Evolutionary conservation across 2,329 filamentous ascomycete genomes (phyloP).

Genomic region (Aciculosporium take): DNA sequence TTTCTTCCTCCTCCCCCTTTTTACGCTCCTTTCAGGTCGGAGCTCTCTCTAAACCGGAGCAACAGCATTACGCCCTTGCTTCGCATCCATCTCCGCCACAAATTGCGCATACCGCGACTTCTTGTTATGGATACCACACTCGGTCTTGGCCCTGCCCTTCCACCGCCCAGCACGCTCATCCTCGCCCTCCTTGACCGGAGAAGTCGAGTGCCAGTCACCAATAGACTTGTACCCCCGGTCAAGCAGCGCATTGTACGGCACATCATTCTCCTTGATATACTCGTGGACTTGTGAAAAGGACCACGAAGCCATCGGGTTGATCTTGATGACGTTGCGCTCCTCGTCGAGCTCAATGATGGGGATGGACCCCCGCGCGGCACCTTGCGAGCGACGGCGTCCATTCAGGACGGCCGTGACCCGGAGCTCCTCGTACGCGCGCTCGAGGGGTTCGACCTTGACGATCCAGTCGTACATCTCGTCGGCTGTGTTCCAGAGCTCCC

Average conservation of each 20-base stretch:
- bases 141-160: conserved; percentile 92
- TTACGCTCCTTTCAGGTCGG: neutral
- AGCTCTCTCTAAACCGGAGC: conserved; percentile 13
- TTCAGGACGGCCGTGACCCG: conserved; percentile 84
- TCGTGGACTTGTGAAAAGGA: conserved; percentile 75
- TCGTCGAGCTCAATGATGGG: conserved; percentile 84
- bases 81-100: conserved; percentile 59
- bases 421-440: conserved; percentile 78
- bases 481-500: conserved; percentile 70
- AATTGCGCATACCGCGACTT: conserved; percentile 85
- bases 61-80: conserved; percentile 32
- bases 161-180: conserved; percentile 92
- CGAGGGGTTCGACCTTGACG: conserved; percentile 92
- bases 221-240: conserved; percentile 96
- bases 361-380: conserved; percentile 78
- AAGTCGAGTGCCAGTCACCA: conserved; percentile 96
- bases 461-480: conserved; percentile 91
- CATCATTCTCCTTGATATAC: conserved; percentile 73
- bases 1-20: neutral
- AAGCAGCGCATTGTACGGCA: conserved; percentile 86
- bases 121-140: conserved; percentile 98
- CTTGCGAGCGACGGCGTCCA: conserved; percentile 80
- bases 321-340: conserved; percentile 82
- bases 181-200: conserved; percentile 76
- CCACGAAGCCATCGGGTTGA: conserved; percentile 96